A percentile compares a stretch with the other conserved stretches of the same genome.
These are phyloP conservation scores for Euphorbia lathyris DNA, from an alignment of 345 rosid genomes.

Conservation along the genomic window DNA sequence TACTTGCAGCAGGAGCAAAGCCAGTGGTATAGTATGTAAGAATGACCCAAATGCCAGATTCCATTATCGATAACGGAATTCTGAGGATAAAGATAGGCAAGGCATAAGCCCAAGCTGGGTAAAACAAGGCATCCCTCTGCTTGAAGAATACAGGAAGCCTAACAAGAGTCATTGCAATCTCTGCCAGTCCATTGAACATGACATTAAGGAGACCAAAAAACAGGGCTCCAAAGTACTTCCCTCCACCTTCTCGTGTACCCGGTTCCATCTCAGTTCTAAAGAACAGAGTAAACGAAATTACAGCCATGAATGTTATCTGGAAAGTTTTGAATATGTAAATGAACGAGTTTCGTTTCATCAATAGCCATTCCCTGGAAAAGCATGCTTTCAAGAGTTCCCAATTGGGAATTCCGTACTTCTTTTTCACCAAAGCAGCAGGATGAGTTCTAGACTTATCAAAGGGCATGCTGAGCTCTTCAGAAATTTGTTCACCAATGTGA, in stretches of 20 bases:
- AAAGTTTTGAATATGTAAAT: slow-evolving; percentile 19
- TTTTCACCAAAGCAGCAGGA: slow-evolving; percentile 58
- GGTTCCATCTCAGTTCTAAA: slow-evolving; percentile 19
- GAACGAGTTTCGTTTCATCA: slow-evolving; percentile 55
- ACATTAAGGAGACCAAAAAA: slow-evolving; percentile 21
- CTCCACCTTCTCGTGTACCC: slow-evolving; percentile 9
- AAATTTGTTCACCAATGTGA: slow-evolving; percentile 44
- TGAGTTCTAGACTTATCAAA: slow-evolving; percentile 56
- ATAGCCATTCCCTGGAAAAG: slow-evolving; percentile 65
- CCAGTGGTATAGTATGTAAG: slow-evolving; percentile 26
- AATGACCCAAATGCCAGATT: slow-evolving; percentile 21
- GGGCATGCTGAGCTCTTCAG: slow-evolving; percentile 44
- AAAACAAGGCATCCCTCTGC: slow-evolving; percentile 19
- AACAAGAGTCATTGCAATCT: slow-evolving; percentile 22
- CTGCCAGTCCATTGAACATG: slow-evolving; percentile 25
- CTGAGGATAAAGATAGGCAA: slow-evolving; percentile 23
- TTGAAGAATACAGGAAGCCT: slow-evolving; percentile 27
- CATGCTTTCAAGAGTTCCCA: slow-evolving; percentile 64
- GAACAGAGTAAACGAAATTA: slow-evolving; percentile 20
- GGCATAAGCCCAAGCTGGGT: slow-evolving; percentile 27
- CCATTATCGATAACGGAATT: slow-evolving; percentile 22
- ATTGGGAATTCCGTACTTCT: slow-evolving; percentile 68
- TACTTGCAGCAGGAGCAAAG: slow-evolving; percentile 21
- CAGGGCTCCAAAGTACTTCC: slow-evolving; percentile 20
- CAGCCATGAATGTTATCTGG: slow-evolving; percentile 22